Conservation (phyloP, 176 grass and related monocot species). For the Raddia guianensis region DNA sequence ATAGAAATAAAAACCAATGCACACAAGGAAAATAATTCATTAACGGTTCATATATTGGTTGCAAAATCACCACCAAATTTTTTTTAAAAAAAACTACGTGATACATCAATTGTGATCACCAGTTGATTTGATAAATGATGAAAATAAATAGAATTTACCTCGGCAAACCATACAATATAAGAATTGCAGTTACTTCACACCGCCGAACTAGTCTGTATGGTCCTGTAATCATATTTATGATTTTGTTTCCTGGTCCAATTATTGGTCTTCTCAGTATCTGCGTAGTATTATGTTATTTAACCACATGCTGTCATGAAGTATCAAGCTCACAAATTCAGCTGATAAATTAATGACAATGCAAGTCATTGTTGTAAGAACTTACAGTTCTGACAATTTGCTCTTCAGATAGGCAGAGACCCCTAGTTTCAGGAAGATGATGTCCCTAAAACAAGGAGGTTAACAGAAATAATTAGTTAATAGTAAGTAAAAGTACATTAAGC, state of each 20-base stretch:
- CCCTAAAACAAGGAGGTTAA: conserved; percentile 60
- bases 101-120: conserved; percentile 14
- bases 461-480: conserved; percentile 28
- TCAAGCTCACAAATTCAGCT: conserved; percentile 20
- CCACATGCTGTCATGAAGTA: conserved; percentile 18
- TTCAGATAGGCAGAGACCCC: conserved; percentile 95
- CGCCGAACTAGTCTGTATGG: conserved; percentile 56
- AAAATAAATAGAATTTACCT: conserved; percentile 54
- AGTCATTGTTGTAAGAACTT: conserved; percentile 36
- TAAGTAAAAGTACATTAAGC: conserved; percentile 7
- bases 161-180: conserved; percentile 85
- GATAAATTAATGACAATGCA: conserved; percentile 17
- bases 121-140: neutral
- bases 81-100: neutral
- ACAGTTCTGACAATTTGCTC: conserved; percentile 93
- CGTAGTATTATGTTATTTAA: conserved; percentile 26
- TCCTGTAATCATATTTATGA: conserved; percentile 74
- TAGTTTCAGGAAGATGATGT: conserved; percentile 90
- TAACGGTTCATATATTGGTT: neutral
- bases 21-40: neutral
- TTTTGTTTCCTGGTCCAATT: conserved; percentile 81
- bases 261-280: conserved; percentile 75
- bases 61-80: neutral
- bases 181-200: conserved; percentile 93
- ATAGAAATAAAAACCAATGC: neutral